Base-by-base conservation (phyloP, 495 filamentous ascomycete species). In the Talaromyces liani region DNA sequence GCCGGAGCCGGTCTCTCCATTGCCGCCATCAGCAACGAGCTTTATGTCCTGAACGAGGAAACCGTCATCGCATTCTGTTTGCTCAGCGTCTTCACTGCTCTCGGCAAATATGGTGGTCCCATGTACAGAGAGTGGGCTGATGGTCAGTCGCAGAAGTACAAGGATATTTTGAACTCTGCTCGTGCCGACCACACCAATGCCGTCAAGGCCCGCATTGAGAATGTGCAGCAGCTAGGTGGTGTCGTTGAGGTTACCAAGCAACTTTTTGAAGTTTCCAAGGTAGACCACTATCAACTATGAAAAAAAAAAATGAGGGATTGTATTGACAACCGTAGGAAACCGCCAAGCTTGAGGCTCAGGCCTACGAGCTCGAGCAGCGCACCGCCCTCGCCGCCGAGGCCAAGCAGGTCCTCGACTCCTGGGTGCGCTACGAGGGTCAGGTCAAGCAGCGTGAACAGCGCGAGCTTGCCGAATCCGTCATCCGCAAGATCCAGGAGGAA, bases 31-130 rank as follows among this genome's bases (percentile, higher is more conserved):
- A 93, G 89, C 88, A 99, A 96, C 80, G 95, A 99, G 83, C 88
- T 98, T 82, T 99, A 97, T 77, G 91, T 99, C 75, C 82, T 99
- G 77, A 99, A 98, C 80, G 93, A 98, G 82, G 95, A 99, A 82
- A 85, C 92, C 64, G 87, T 99, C 70, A 89, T 95, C 69, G 89
- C 90, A 61, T 82, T 99, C 80, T 91, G 87, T 74, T 80, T 97
- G 64, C 80, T 98, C 70, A 91, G 86, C 71, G 88, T 97, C 65
- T 97, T 95, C 87, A 89, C 79, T 70, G 91, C 86, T 60, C 83
- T 96, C 68, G 91, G 85, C 75, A 92, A 95, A 79, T 98, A 90
- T 75, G 92, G 87, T 70, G 94, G 93, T 56, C 94, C 94, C 55
- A 81, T 88, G 80, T 98, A 97, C 83, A 85, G 79, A 71, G 84